phyloP scores from a whole-genome alignment of 768 basidiomycete genomes.

The Kwoniella sp. region DNA sequence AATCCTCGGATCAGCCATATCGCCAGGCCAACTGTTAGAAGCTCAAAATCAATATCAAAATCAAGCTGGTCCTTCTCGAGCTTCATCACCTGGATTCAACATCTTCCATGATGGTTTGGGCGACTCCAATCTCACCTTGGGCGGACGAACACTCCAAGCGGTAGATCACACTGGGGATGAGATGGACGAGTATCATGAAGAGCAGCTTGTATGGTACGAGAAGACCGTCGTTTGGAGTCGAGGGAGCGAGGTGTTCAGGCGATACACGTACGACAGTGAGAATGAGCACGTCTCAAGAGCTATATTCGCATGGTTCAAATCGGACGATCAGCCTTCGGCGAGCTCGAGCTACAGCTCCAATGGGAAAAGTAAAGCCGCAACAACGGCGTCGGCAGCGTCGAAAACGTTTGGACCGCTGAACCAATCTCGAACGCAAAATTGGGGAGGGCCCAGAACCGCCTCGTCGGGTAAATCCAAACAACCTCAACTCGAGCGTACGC shows the following conservation, averaged over 20 bases:
- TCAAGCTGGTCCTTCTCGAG: constrained; percentile 15
- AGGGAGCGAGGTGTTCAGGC: constrained; percentile 43
- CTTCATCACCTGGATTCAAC: neutral
- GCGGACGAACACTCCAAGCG: constrained; percentile 3
- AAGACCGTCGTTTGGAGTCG: constrained; percentile 50
- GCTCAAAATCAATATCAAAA: neutral
- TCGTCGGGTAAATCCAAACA: constrained; percentile 11
- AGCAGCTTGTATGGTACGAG: constrained; percentile 54
- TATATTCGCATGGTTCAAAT: constrained; percentile 50
- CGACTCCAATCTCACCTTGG: neutral
- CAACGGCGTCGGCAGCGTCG: neutral
- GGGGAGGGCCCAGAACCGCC: constrained; percentile 24
- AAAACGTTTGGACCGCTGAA: constrained; percentile 40
- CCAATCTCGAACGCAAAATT: constrained; percentile 21
- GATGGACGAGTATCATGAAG: constrained; percentile 26
- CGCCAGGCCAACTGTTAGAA: constrained; percentile 14
- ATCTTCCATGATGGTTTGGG: neutral
- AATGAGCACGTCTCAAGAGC: constrained; percentile 44
- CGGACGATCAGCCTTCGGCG: neutral
- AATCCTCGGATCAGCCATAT: constrained; percentile 16
- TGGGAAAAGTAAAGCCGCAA: constrained; percentile 1
- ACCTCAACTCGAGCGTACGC: constrained; percentile 28
- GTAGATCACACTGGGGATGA: constrained; percentile 4
- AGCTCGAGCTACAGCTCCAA: neutral
- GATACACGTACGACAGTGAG: constrained; percentile 47